Evolutionary conservation across 345 rosid species (phyloP).

Genomic region (Lumnitzera racemosa): DNA sequence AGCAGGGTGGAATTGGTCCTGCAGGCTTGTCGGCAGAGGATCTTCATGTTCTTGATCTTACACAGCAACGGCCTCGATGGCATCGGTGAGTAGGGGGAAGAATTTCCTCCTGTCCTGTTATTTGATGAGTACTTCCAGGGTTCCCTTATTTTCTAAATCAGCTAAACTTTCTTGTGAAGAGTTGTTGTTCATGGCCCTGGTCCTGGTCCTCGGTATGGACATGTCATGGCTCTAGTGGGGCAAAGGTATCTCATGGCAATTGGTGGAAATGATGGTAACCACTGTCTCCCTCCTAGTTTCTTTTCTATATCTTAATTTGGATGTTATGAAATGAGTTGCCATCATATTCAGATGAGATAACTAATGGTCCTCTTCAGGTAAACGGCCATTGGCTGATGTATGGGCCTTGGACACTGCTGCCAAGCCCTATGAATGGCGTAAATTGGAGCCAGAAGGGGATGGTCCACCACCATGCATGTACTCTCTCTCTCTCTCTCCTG

Average conservation of each 20-base stretch:
- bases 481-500: conserved; percentile 10
- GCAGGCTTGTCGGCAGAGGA: conserved; percentile 99
- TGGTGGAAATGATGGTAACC: conserved; percentile 97
- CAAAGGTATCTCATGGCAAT: conserved; percentile 99
- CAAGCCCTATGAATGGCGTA: conserved; percentile 99
- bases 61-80: conserved; percentile 95
- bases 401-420: conserved; percentile 99
- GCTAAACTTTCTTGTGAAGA: conserved; percentile 33
- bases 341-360: neutral
- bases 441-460: conserved; percentile 99
- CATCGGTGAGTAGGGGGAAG: conserved; percentile 53
- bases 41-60: conserved; percentile 98
- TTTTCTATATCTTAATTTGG: conserved; percentile 5
- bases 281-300: neutral
- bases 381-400: conserved; percentile 96
- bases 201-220: conserved; percentile 99
- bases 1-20: conserved; percentile 97
- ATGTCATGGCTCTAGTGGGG: conserved; percentile 98
- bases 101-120: conserved; percentile 5
- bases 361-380: conserved; percentile 43
- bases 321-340: neutral
- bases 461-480: conserved; percentile 99
- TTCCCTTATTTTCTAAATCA: conserved; percentile 11
- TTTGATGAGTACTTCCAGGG: neutral
- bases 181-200: conserved; percentile 99